phyloP scores from a whole-genome alignment of 345 rosid species.

The Eucalyptus grandis region DNA sequence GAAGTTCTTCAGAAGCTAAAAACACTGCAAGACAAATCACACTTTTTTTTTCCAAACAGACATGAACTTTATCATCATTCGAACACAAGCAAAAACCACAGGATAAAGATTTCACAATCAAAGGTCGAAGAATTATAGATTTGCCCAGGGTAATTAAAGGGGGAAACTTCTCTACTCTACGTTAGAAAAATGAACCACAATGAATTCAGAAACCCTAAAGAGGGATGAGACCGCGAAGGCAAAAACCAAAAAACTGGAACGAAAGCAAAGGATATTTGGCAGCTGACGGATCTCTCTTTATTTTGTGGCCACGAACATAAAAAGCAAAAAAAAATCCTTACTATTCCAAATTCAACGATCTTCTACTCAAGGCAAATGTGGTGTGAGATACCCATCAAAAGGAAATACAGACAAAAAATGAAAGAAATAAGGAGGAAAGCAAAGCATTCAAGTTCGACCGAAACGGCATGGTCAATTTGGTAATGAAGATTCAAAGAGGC shows the following conservation, averaged over 20 bases:
- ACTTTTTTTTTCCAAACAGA: neutral
- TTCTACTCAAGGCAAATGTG: neutral
- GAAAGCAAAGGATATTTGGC: too few species aligned
- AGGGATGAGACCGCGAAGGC: too few species aligned
- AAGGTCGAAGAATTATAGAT: neutral
- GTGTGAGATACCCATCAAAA: neutral
- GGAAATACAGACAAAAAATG: neutral
- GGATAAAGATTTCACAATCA: neutral
- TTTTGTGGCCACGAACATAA: too few species aligned
- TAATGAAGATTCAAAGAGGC: neutral
- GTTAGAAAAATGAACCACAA: too few species aligned
- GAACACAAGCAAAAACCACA: neutral
- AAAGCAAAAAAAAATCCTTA: too few species aligned
- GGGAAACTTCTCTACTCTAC: too few species aligned
- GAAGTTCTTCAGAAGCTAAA: too few species aligned
- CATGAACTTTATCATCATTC: neutral
- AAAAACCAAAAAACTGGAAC: accelerated
- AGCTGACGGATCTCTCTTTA: too few species aligned
- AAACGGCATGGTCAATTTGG: neutral
- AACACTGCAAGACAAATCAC: too few species aligned
- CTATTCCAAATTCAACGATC: neutral
- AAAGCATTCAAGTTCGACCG: neutral
- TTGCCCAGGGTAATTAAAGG: neutral
- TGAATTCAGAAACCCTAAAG: too few species aligned
- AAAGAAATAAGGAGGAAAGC: neutral